Evolutionary conservation across 345 rosid genomes (phyloP).

Genomic region (Conringia planisiliqua): DNA sequence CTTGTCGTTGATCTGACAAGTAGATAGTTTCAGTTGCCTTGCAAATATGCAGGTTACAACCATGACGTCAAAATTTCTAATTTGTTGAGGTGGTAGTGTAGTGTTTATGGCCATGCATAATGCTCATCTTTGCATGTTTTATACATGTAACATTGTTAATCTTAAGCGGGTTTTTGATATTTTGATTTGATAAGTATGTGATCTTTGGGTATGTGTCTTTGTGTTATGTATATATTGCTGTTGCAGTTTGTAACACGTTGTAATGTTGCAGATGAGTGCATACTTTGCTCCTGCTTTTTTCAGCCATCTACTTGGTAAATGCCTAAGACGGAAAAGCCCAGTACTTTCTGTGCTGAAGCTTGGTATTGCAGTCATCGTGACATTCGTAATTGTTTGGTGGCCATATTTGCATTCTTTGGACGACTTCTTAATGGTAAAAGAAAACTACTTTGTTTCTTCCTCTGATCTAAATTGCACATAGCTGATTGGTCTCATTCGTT

Average conservation of each 20-base stretch:
- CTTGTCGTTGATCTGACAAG: neutral
- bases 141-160: neutral
- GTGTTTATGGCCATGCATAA: neutral
- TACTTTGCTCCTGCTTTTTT: conserved; percentile 92
- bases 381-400: conserved; percentile 89
- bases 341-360: conserved; percentile 60
- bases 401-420: conserved; percentile 72
- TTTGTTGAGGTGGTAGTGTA: neutral
- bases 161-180: neutral
- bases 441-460: neutral
- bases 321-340: conserved; percentile 64
- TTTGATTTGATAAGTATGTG: neutral
- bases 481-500: neutral
- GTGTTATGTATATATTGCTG: neutral
- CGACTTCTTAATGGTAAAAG: conserved; percentile 49
- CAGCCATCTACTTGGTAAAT: conserved; percentile 81
- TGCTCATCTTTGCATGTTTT: neutral
- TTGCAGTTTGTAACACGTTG: neutral
- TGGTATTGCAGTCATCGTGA: conserved; percentile 59
- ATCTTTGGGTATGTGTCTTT: neutral
- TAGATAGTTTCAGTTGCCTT: neutral
- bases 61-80: neutral
- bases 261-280: conserved; percentile 77
- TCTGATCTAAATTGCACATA: neutral
- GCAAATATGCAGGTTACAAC: neutral